A percentile compares a stretch with the other conserved stretches of the same genome.
These are phyloP conservation scores for Backusella sp. DNA, from an alignment of 192 early-diverging fungal species.

Conservation along the genomic window DNA sequence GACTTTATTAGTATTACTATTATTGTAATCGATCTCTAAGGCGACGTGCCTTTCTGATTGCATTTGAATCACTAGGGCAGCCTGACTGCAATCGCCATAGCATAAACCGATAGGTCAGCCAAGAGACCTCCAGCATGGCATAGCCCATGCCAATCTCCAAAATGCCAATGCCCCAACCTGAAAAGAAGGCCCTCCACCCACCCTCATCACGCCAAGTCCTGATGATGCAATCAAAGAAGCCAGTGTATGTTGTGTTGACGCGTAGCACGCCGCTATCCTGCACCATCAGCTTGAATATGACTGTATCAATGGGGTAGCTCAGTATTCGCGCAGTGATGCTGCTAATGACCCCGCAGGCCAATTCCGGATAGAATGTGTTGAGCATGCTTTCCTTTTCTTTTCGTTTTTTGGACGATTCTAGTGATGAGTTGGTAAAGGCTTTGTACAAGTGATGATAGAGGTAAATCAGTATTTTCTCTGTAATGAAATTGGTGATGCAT, in stretches of 20 bases:
- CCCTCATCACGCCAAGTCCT: slow-evolving; percentile 32
- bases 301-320: slow-evolving; percentile 47
- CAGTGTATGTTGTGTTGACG: slow-evolving; percentile 36
- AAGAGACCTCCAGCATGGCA: slow-evolving; percentile 43
- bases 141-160: slow-evolving; percentile 42
- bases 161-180: slow-evolving; percentile 34
- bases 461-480: slow-evolving; percentile 25
- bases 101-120: slow-evolving; percentile 20
- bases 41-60: slow-evolving; percentile 14
- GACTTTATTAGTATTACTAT: too few relatives aligned
- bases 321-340: slow-evolving; percentile 44
- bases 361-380: slow-evolving; percentile 49
- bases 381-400: slow-evolving; percentile 23
- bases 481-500: slow-evolving; percentile 22
- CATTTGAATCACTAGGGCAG: neutral
- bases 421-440: neutral
- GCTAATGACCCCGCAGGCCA: slow-evolving; percentile 47
- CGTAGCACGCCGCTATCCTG: slow-evolving; percentile 41
- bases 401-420: neutral
- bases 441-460: slow-evolving; percentile 20
- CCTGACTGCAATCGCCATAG: neutral
- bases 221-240: slow-evolving; percentile 44
- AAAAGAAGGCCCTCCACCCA: slow-evolving; percentile 28
- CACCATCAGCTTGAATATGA: slow-evolving; percentile 43
- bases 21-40: slow-evolving; percentile 1